Evolutionary conservation across 768 basidiomycete species (phyloP), one percentile per base, ranked within the genome.

Genomic region (Tephrocybe sp.): DNA sequence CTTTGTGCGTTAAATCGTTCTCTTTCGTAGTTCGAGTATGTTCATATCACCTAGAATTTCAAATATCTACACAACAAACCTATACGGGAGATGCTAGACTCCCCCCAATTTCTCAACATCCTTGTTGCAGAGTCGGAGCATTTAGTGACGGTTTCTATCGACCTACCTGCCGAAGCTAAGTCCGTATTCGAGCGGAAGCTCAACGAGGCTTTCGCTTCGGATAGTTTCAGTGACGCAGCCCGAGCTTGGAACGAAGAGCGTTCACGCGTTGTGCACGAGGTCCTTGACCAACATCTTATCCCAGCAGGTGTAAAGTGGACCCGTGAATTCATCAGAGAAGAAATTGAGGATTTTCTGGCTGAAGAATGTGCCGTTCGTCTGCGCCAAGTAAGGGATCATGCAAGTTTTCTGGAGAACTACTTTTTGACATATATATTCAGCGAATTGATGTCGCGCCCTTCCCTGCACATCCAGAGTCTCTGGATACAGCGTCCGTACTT

Each of bases 171-270:
- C 5, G 79, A 84, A 6, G 75, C 77, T 18, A 82, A 82, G 56
- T 71, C 79, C n/a, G 70, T 72, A 18, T 85, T 98, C 51, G 84
- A 91, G 62, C 82, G 85, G 27, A 75, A 79, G 41, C 73, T 99
- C n/a, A 78, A 78, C 38, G 82, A 89, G 46, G 90, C 92, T 2
- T 92, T 94, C 67, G 76, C 82, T 27, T 94, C 93, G 2, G 87
- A 93, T 64, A 83, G 83, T 56, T 87, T 89, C 67, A 87, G 86
- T 40, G 91, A 93, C 47, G 80, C 88, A 13, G 88, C 92, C 2
- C 83, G 83, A 53, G 84, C 87, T 9, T 99, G 97, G 97, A 98
- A 98, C 62, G 85, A 80, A 47, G 82, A 95, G 56, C 83, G 97
- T 35, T 74, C 80, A 35, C 79, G 82, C 21, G 82, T 97, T 37